Conservation (phyloP, 2,329 filamentous ascomycete species). For the Aspergillus ustus region DNA sequence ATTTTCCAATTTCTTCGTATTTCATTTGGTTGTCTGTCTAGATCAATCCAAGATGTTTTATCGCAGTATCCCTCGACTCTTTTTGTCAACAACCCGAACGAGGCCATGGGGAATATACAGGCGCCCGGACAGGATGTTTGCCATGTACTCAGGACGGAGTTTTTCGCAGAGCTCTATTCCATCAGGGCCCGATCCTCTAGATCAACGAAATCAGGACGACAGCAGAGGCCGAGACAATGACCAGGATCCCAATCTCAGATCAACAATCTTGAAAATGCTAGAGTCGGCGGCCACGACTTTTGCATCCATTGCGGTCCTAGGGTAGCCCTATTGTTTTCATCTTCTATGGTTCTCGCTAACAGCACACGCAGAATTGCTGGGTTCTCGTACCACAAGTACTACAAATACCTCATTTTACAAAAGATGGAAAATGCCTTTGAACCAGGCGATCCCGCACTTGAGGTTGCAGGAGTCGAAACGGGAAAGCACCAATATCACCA, state of each 20-base stretch:
- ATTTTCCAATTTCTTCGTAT: slow-evolving; percentile 1
- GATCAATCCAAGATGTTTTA: slow-evolving; percentile 25
- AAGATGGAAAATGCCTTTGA: slow-evolving; percentile 94
- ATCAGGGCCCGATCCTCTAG: slow-evolving; percentile 33
- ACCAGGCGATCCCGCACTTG: slow-evolving; percentile 87
- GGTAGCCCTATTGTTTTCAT: slow-evolving; percentile 41
- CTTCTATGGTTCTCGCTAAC: slow-evolving; percentile 24
- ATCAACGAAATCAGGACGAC: slow-evolving; percentile 37
- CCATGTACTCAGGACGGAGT: slow-evolving; percentile 27
- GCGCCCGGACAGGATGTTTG: slow-evolving; percentile 18
- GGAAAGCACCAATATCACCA: slow-evolving; percentile 43
- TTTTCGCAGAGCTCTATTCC: slow-evolving; percentile 30
- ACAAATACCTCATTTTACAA: slow-evolving; percentile 86
- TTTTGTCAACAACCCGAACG: slow-evolving; percentile 24
- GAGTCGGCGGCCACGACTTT: slow-evolving; percentile 77
- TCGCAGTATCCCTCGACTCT: slow-evolving; percentile 30
- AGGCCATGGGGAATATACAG: slow-evolving; percentile 22
- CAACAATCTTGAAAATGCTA: slow-evolving; percentile 64
- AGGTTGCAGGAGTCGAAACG: slow-evolving; percentile 66
- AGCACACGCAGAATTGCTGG: slow-evolving; percentile 58
- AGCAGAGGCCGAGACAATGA: slow-evolving; percentile 30
- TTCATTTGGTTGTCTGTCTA: neutral
- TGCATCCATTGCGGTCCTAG: slow-evolving; percentile 74
- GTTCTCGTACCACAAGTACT: slow-evolving; percentile 78
- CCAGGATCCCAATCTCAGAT: slow-evolving; percentile 38